Conservation (phyloP, 208 protist genomes). For the Naegleria lovaniensis region DNA sequence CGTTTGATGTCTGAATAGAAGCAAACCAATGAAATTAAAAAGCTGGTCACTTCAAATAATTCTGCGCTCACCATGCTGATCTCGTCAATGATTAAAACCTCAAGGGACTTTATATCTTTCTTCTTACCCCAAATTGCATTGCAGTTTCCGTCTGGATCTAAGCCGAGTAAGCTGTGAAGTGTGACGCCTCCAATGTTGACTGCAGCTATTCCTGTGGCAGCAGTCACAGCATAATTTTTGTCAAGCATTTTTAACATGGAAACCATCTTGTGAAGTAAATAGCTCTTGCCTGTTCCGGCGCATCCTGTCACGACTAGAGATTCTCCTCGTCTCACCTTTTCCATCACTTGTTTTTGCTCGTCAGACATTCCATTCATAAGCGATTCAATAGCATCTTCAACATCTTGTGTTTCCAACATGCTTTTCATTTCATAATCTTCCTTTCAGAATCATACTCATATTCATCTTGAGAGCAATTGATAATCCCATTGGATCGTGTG, state of each 20-base stretch:
- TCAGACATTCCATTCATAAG: not conserved
- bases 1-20: not conserved
- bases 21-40: conserved; percentile 29
- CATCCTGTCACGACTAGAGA: conserved; percentile 67
- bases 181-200: conserved; percentile 41
- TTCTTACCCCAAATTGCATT: not conserved
- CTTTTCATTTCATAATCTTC: not conserved
- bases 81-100: conserved; percentile 51
- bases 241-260: not conserved
- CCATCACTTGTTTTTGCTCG: conserved; percentile 50
- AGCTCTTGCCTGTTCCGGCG: conserved; percentile 69
- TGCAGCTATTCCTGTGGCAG: conserved; percentile 48
- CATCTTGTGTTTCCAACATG: not conserved
- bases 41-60: conserved; percentile 42
- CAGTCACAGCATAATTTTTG: conserved; percentile 38
- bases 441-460: not conserved
- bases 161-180: not conserved
- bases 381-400: not conserved
- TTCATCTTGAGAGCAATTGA: not conserved
- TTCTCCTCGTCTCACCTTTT: conserved; percentile 47
- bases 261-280: not conserved
- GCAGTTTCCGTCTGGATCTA: not conserved
- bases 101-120: not conserved
- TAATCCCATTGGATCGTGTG: not conserved
- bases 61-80: conserved; percentile 40